These are phyloP conservation scores for Penicillium ucsense DNA, from an alignment of 495 filamentous ascomycete species.

Conservation along the genomic window DNA sequence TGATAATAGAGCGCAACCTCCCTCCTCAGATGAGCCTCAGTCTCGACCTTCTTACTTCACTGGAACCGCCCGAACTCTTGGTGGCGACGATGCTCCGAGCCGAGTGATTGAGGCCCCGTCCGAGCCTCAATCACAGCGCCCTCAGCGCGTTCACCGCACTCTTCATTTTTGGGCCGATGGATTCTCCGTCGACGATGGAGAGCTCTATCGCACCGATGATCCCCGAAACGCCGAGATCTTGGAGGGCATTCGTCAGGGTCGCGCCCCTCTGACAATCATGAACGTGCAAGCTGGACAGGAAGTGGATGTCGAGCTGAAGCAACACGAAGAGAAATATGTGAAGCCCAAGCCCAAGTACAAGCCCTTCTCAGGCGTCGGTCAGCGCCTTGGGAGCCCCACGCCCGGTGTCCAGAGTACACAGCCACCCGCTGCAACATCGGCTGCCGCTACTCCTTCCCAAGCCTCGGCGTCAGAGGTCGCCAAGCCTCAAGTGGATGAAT, in stretches of 20 bases:
- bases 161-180: constrained; percentile 92
- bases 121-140: constrained; percentile 29
- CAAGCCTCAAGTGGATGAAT: constrained; percentile 55
- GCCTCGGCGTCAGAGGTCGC: constrained; percentile 25
- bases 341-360: constrained; percentile 76
- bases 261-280: constrained; percentile 81
- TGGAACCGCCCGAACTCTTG: constrained; percentile 76
- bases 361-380: constrained; percentile 74
- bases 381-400: constrained; percentile 85
- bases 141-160: constrained; percentile 51
- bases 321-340: constrained; percentile 76
- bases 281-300: constrained; percentile 77
- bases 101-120: constrained; percentile 57
- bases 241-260: constrained; percentile 73
- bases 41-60: constrained; percentile 56
- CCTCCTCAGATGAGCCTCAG: constrained; percentile 45
- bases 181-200: constrained; percentile 90
- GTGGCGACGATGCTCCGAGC: constrained; percentile 79
- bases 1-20: constrained; percentile 43
- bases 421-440: constrained; percentile 28
- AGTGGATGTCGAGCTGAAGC: constrained; percentile 81
- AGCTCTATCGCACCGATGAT: constrained; percentile 82
- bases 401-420: constrained; percentile 45
- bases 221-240: constrained; percentile 74
- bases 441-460: constrained; percentile 7